Base-by-base conservation (phyloP, 179 eudicot species). In the Camellia oleifera region DNA sequence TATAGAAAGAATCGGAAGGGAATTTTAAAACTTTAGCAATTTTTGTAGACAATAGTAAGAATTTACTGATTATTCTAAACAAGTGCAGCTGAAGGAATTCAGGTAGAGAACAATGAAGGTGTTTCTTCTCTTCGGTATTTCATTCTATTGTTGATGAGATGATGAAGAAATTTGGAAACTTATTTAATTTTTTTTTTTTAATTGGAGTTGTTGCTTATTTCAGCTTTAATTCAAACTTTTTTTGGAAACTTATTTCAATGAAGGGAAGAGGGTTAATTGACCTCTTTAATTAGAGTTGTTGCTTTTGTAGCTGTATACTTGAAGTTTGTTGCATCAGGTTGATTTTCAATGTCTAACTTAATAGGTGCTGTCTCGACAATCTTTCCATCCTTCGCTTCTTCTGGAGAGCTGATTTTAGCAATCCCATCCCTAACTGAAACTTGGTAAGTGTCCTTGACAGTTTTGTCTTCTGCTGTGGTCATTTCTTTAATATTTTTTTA, bases 231-330 rank as follows among this genome's bases (percentile, higher is more conserved):
- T 50, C 2, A 66, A 77, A 46, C 20, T 45, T 61, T 52, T 46
- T 7, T 17, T 26, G 5, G 80, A 69, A 66, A 10, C 7, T 53
- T 52, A 17, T 44, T 48, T 7, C n/a, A 77, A 42, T 32, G 32
- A 26, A 23, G 48, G 46, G 7, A 46, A 10, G 77, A 52, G n/a
- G 50, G 42, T 26, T 60, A 46, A 26, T 72, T 63, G 53, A 78
- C 81, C 84, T 82, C 84, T 73, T 78, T 45, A 26, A 14, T 72
- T 14, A 11, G 72, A 63, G 58, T 64, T 64, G 52, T 45, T 18
- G 52, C 52, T 45, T 74, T 69, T 66, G 61, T 52, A 53, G 65
- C 46, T 57, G 57, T 45, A n/a, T 60, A 69, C 61, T 4, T 61
- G 15, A n/a, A 13, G 8, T 46, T 63, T 60, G 70, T 72, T 79